phyloP scores from a whole-genome alignment of 352 stramenopile genomes.

The Plasmopara muralis region DNA sequence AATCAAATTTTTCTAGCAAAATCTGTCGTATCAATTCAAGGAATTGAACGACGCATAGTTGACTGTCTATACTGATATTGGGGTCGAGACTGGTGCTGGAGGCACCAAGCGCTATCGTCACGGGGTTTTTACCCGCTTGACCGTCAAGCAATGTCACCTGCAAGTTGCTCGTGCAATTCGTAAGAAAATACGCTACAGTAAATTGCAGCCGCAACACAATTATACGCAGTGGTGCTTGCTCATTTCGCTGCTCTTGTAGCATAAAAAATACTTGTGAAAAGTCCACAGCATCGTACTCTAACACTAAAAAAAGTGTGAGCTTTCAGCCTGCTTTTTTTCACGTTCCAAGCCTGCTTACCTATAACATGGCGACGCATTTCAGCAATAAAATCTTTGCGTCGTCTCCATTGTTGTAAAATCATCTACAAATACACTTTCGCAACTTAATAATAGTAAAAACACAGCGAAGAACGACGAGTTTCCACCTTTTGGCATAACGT shows the following conservation, averaged over 20 bases:
- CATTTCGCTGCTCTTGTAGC: constrained; percentile 38
- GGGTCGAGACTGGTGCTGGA: constrained; percentile 9
- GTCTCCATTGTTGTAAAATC: constrained; percentile 37
- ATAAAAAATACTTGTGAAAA: constrained; percentile 48
- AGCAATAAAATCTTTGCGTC: constrained; percentile 31
- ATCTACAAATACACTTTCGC: constrained; percentile 16
- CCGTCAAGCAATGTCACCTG: constrained; percentile 31
- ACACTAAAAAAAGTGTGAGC: constrained; percentile 16
- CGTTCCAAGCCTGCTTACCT: constrained; percentile 9
- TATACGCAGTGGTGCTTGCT: constrained; percentile 28
- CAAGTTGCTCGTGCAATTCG: constrained; percentile 34
- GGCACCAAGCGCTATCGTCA: constrained; percentile 11
- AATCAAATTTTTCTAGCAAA: constrained; percentile 24
- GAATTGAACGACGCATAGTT: constrained; percentile 13
- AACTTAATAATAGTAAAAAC: constrained; percentile 2
- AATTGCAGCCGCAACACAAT: constrained; percentile 36
- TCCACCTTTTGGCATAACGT: constrained; percentile 31
- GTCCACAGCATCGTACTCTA: constrained; percentile 44
- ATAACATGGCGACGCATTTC: constrained; percentile 27
- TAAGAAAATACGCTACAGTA: constrained; percentile 33
- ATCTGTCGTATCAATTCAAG: constrained; percentile 19
- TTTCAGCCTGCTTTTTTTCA: no score
- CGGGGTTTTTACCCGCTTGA: constrained; percentile 5
- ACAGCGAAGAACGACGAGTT: neutral
- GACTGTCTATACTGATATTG: constrained; percentile 1